Evolutionary conservation across 208 protist species (phyloP).

Genomic region (Tetramitus jugosus): DNA sequence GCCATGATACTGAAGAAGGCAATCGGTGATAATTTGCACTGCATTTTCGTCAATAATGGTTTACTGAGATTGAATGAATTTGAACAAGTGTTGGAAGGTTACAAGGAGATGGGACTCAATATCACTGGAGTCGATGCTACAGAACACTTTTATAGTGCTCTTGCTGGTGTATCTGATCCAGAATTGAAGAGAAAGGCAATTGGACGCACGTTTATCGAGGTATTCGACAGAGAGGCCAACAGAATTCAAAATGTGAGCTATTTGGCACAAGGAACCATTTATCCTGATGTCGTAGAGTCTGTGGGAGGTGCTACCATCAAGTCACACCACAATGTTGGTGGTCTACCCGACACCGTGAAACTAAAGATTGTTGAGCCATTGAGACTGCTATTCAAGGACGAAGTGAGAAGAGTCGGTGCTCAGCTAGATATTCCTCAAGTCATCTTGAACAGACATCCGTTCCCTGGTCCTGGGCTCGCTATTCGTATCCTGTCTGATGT

Average conservation of each 20-base stretch:
- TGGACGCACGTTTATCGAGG: constrained; percentile 94
- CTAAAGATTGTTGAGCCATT: constrained; percentile 91
- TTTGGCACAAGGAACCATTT: constrained; percentile 86
- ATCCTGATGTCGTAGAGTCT: constrained; percentile 92
- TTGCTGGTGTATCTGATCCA: constrained; percentile 53
- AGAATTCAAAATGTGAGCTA: constrained; percentile 47
- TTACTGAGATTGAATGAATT: constrained; percentile 91
- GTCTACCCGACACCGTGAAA: constrained; percentile 79
- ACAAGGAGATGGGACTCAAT: constrained; percentile 29
- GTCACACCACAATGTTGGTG: constrained; percentile 96
- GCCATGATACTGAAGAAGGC: constrained; percentile 86
- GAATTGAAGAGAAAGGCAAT: constrained; percentile 95
- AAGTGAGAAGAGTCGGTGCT: constrained; percentile 83
- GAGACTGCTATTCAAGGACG: constrained; percentile 94
- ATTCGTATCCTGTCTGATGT: constrained; percentile 83
- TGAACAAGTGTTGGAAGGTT: constrained; percentile 53
- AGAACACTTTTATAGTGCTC: constrained; percentile 54
- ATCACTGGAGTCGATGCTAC: constrained; percentile 42
- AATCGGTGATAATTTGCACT: constrained; percentile 82
- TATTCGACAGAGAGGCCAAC: constrained; percentile 63
- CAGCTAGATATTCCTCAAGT: constrained; percentile 77
- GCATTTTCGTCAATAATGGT: constrained; percentile 94
- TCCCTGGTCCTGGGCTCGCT: constrained; percentile 93
- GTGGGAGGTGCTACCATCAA: constrained; percentile 84
- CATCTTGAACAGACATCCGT: constrained; percentile 82